A percentile compares a stretch with the other conserved stretches of the same genome.
These are phyloP conservation scores for Dothiorella sarmentorum DNA, from an alignment of 2,329 filamentous ascomycete genomes.

Conservation along the genomic window DNA sequence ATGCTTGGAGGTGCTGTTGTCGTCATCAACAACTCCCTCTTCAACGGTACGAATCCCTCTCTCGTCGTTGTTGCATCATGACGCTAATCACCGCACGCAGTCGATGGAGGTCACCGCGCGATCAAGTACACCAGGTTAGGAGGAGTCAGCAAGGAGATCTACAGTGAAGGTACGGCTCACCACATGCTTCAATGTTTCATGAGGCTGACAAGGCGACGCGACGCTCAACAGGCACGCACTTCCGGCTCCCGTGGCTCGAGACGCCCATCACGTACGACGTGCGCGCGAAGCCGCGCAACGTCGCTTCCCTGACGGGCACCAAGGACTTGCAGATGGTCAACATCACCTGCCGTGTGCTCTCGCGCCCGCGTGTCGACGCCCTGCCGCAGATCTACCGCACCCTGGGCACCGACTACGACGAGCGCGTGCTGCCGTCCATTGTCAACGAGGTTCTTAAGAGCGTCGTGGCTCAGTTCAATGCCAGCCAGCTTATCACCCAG, in stretches of 20 bases:
- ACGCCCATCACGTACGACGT: conserved; percentile 97
- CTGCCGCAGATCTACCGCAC: conserved; percentile 97
- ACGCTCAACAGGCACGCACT: conserved; percentile 70
- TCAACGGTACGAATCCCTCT: conserved; percentile 55
- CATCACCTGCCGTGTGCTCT: conserved; percentile 99
- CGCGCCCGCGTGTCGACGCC: conserved; percentile 78
- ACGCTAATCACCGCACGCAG: conserved; percentile 39
- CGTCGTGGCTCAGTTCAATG: conserved; percentile 98
- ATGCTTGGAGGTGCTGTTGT: conserved; percentile 54
- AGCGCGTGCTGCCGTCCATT: conserved; percentile 95
- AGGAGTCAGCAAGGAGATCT: conserved; percentile 96
- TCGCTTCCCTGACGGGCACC: conserved; percentile 93
- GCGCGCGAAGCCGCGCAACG: conserved; percentile 93
- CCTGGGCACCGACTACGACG: conserved; percentile 91
- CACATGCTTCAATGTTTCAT: not conserved
- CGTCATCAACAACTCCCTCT: conserved; percentile 61
- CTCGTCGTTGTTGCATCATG: conserved; percentile 21
- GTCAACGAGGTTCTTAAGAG: conserved; percentile 99
- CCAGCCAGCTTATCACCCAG: conserved; percentile 97
- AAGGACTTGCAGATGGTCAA: conserved; percentile 99
- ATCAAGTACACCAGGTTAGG: conserved; percentile 96
- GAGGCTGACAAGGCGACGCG: not conserved
- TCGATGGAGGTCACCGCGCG: conserved; percentile 96
- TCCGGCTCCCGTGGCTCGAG: conserved; percentile 95
- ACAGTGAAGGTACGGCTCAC: conserved; percentile 69